These are phyloP conservation scores for Udeniomyces megalosporus DNA, from an alignment of 768 basidiomycete species.

Conservation along the genomic window DNA sequence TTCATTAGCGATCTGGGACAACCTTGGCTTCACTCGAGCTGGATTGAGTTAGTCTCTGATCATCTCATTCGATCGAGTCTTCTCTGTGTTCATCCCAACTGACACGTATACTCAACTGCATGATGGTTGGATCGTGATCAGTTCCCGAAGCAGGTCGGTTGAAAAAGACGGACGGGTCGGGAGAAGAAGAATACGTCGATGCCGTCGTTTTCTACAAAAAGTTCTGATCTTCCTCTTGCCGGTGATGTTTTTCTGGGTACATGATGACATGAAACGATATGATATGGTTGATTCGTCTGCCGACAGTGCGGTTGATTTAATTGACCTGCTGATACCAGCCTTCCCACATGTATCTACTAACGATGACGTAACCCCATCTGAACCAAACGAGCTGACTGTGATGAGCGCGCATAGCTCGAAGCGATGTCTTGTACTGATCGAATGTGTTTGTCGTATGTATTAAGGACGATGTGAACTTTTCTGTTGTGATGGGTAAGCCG, in stretches of 20 bases:
- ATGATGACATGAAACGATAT: too few species aligned
- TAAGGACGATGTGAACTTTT: conserved; percentile 26
- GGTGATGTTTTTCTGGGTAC: too few species aligned
- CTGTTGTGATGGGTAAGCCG: too few species aligned
- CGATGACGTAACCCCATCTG: conserved; percentile 62
- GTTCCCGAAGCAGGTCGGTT: conserved; percentile 45
- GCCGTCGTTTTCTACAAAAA: conserved; percentile 71
- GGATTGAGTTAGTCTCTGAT: conserved; percentile 44
- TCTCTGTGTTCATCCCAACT: neutral
- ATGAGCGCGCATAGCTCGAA: conserved; percentile 58
- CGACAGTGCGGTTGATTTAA: too few species aligned
- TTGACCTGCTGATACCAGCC: conserved; percentile 56
- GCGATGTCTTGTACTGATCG: conserved; percentile 39
- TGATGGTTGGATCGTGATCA: neutral
- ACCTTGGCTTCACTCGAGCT: conserved; percentile 58
- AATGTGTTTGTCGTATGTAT: conserved; percentile 23
- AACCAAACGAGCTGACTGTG: conserved; percentile 72
- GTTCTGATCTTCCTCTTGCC: too few species aligned
- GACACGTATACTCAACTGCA: neutral
- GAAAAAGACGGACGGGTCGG: conserved; percentile 44
- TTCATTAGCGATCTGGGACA: conserved; percentile 52
- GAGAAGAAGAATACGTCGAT: conserved; percentile 81
- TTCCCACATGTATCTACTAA: conserved; percentile 84
- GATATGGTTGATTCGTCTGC: too few species aligned
- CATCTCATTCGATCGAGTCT: conserved; percentile 30